Base-by-base conservation (phyloP, 2,329 filamentous ascomycete genomes). In the Ophiocordyceps unilateralis region DNA sequence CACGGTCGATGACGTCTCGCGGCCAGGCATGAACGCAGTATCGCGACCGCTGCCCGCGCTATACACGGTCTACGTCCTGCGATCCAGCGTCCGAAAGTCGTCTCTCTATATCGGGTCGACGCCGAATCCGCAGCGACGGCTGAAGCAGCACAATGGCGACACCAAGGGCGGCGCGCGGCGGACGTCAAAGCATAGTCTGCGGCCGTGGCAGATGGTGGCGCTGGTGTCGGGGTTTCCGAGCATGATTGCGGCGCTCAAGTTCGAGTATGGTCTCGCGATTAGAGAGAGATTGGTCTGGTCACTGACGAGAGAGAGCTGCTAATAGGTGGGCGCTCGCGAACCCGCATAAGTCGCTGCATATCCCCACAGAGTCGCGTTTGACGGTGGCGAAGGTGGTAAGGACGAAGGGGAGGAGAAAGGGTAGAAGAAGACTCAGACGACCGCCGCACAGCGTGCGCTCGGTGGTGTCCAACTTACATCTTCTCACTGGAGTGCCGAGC, bases 21-120 rank as follows among this genome's bases (percentile, higher is more conserved):
- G 32, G 32, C 14, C 28, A 30, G 53, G 49, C 48, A 72, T 71
- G 65, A 50, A 62, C 12, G 55, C 58, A 30, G 51, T 64, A 40
- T 48, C 58, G 20, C 74, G 68, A 51, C 78, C 70, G 0, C 85
- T 96, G 20, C 89, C 89, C 10, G 80, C 88, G 1, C 81, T 95
- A 49, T 96, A 96, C 57, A 86, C 84, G 51, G 93, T 91, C 57
- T 96, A 98, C 58, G 74, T 96, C 15, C 74, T 96, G 30, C 81
- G 88, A 19, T 95, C 89, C 0, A 87, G 80, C 1, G 71, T 87
- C 10, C 72, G 76, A 39, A 78, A 77, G 55, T 70, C 73, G 23
- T 76, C 73, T 2, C 70, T 89, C 23, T 98, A 98, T 60, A 81
- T 96, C 43, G 91, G 91, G 43, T 93, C 85, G 38, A 96, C 91